Base-by-base conservation (phyloP, 352 stramenopile species). In the Peronospora belbahrii region DNA sequence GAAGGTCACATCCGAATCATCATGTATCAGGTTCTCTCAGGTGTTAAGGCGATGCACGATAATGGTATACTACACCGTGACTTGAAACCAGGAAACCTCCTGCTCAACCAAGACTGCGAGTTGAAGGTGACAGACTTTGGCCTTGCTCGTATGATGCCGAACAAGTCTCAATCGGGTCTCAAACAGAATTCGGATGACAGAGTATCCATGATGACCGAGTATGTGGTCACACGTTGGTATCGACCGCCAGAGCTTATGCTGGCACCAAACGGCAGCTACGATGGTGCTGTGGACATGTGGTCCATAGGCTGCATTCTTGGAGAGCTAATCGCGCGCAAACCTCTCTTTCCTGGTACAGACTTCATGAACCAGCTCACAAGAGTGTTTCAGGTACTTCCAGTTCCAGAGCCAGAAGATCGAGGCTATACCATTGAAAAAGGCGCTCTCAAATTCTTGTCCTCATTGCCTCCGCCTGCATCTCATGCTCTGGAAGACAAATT, bases 111-210 rank as follows among this genome's bases (percentile, higher is more conserved):
- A 48, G 88, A 94, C 56, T 97, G 89, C 52, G 78, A 97, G 47
- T 65, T 89, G 38, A 91, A 89, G 57, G 96, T 97, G 56, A 96
- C 88, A 5, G 92, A 97, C 62, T 97, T 97, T 74, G 92, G 92
- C 1, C 72, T 97, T 0, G 88, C 89, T 6, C 74, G 92, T 0
- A 89, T 85, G 80, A 87, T 85, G 48, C 77, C 77, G 0, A 81
- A 83, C 36, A 59, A 69, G 11, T 32, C 54, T 0, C 59, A 56
- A 19, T 14, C 45, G 2, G 40, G 19, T 6, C 41, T 50, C 6
- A 39, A 64, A 42, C 42, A 56, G 42, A 8, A 22, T 31, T 32
- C 49, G 2, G 51, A 64, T 0, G 59, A 64, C 0, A 57, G 66
- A 8, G 58, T 83, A 6, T 85, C 80, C 6, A 81, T 80, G 22